Evolutionary conservation across 1,284 basidiomycete species (phyloP).

Genomic region (Malassezia japonica): DNA sequence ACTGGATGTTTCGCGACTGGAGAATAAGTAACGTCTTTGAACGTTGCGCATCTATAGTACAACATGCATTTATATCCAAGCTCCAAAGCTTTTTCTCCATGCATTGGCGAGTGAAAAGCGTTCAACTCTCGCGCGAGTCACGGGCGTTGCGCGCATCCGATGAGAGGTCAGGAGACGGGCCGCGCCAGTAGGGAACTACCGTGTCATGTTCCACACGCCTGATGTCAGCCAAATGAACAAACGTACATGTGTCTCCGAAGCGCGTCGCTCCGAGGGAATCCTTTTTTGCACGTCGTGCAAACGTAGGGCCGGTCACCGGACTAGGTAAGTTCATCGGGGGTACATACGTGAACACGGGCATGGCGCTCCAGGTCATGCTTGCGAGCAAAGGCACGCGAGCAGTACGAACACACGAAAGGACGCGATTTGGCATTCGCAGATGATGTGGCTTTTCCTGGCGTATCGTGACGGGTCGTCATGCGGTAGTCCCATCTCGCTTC

Average conservation of each 20-base stretch:
- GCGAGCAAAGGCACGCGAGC: slow-evolving; percentile 40
- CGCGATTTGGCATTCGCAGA: slow-evolving; percentile 16
- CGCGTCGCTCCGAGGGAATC: slow-evolving; percentile 45
- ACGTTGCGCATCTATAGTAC: not conserved
- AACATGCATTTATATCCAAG: too few species aligned
- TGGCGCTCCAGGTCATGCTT: slow-evolving; percentile 47
- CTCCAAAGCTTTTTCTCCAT: too few species aligned
- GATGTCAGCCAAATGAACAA: not conserved
- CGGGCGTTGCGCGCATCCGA: too few species aligned
- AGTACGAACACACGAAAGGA: slow-evolving; percentile 41
- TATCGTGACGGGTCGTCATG: too few species aligned
- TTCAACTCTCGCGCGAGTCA: too few species aligned
- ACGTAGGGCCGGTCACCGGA: slow-evolving; percentile 47
- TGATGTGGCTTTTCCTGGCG: too few species aligned
- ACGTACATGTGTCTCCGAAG: slow-evolving; percentile 44
- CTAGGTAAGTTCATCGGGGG: not conserved
- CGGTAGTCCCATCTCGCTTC: too few species aligned
- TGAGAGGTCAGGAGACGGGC: not conserved
- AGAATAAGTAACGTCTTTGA: slow-evolving; percentile 7
- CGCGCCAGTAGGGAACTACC: not conserved
- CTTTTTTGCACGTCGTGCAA: slow-evolving; percentile 42
- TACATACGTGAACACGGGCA: slow-evolving; percentile 33
- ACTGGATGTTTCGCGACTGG: slow-evolving; percentile 30
- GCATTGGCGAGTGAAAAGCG: too few species aligned
- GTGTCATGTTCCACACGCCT: slow-evolving; percentile 16